Base-by-base conservation (phyloP, 306 rosid genomes). In the Lathyrus tuberosus region DNA sequence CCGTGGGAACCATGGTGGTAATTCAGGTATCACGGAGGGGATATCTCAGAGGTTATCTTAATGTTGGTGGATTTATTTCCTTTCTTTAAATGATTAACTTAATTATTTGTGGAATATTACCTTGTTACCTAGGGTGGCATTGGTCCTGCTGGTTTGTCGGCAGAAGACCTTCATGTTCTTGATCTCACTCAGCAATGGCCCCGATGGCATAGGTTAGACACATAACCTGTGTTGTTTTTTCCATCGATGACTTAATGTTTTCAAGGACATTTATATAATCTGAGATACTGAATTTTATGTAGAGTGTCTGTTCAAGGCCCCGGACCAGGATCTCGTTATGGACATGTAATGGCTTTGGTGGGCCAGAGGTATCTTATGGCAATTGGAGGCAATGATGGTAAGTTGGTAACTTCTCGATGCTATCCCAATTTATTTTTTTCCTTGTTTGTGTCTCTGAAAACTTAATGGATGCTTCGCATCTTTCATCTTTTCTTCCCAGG, bases 291-390 rank as follows among this genome's bases (percentile, higher is more conserved):
- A 75, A 81, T 82, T 81, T 75, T 72, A 61, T 79, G 73, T 72
- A 95, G 99, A 80, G 99, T 95, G 70, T 95, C 94, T 81, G 99
- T 95, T 74, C 99, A 95, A 79, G 99, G 99, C 79, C 99, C 99
- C 53, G 99, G 99, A 70, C 99, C 99, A 41, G 99, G 99, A 78
- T 84, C 99, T 18, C 99, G 99, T 67, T 95, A 95, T 69, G 99
- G 99, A 69, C 99, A 95, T 86, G 99, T 91, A 71, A 95, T 95
- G 99, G 99, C 99, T 82, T 83, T 95, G 84, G 99, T 95, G 79
- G 99, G 99, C 77, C 97, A 91, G 83, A 87, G 99, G 85, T 95
- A 95, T 83, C 97, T 95, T 67, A 95, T 95, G 99, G 99, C 95
- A 59, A 91, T 95, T 76, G 99, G 99, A 80, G 99, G 99, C 62